Evolutionary conservation across 768 basidiomycete genomes (phyloP).

Genomic region (Mycena floridula): DNA sequence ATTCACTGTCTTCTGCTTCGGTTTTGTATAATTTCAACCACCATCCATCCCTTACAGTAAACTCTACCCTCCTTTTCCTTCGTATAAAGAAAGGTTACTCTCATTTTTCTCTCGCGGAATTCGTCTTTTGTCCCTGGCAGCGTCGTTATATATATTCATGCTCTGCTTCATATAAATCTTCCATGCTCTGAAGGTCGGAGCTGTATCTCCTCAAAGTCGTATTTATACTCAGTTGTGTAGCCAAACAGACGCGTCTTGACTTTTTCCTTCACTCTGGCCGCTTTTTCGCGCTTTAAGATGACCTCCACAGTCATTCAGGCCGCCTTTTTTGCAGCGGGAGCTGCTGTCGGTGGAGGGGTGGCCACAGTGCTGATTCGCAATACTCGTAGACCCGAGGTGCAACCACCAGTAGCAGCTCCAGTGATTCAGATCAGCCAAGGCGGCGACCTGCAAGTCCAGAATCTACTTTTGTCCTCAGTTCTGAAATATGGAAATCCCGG

Average conservation of each 20-base stretch:
- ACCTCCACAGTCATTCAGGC: conserved; percentile 46
- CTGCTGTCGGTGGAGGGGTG: conserved; percentile 73
- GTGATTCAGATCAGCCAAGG: conserved; percentile 38
- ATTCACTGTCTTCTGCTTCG: not conserved
- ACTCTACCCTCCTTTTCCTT: too few species aligned
- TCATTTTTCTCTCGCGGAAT: too few species aligned
- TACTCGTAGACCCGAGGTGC: conserved; percentile 16
- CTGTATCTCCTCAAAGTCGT: too few species aligned
- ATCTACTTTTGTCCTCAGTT: conserved; percentile 28
- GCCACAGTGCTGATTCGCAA: conserved; percentile 41
- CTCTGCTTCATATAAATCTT: too few species aligned
- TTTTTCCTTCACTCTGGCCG: too few species aligned
- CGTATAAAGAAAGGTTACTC: too few species aligned
- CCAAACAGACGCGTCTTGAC: conserved; percentile 1
- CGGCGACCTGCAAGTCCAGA: conserved; percentile 35
- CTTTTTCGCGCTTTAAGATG: not conserved
- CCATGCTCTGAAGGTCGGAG: too few species aligned
- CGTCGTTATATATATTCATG: too few species aligned
- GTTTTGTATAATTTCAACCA: not conserved
- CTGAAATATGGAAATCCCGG: conserved; percentile 83
- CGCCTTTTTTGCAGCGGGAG: conserved; percentile 79
- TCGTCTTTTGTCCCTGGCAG: too few species aligned
- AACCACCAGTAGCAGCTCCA: conserved; percentile 27
- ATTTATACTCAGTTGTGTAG: too few species aligned
- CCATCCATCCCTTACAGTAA: not conserved